Conservation (phyloP, 805 yeast genomes). For the Jamesozyma spencerorum region DNA sequence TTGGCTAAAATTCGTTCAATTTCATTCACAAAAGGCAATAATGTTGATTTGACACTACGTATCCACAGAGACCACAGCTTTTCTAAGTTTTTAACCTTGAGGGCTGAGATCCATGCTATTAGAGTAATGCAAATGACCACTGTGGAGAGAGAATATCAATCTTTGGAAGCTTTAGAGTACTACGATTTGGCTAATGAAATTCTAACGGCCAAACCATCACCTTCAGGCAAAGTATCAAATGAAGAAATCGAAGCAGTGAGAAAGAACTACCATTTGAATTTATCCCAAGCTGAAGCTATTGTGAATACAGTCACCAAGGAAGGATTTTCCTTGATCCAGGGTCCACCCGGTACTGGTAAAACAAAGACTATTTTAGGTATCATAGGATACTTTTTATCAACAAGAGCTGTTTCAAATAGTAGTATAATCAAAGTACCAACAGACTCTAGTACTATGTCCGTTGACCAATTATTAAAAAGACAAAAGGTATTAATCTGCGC, state of each 20-base stretch:
- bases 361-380: constrained; percentile 93
- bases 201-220: constrained; percentile 51
- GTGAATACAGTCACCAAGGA: constrained; percentile 53
- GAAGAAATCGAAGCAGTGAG: constrained; percentile 38
- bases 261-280: constrained; percentile 52
- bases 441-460: constrained; percentile 11
- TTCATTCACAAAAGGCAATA: constrained; percentile 55
- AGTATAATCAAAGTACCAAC: constrained; percentile 30
- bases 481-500: constrained; percentile 83
- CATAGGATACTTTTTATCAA: constrained; percentile 63
- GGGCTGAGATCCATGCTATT: constrained; percentile 56
- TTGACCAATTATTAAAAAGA: constrained; percentile 24
- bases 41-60: constrained; percentile 65
- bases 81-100: constrained; percentile 47
- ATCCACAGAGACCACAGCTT: constrained; percentile 43
- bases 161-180: constrained; percentile 71
- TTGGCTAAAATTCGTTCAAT: constrained; percentile 73
- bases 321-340: constrained; percentile 90
- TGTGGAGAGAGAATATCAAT: constrained; percentile 82
- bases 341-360: constrained; percentile 99
- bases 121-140: constrained; percentile 82
- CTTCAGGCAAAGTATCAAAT: constrained; percentile 18
- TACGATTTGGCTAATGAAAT: constrained; percentile 69
- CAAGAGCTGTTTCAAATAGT: constrained; percentile 17
- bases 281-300: constrained; percentile 87